Evolutionary conservation across 306 rosid genomes (phyloP).

Genomic region (barrel medic (Medicago truncatula)): MtrunA17r5.0-ANR NC_053042.1:17894501-17895000

Average conservation of each 20-base stretch:
- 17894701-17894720: too few relatives aligned
- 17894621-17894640: too few relatives aligned
- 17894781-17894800: background rate
- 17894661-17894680: too few relatives aligned
- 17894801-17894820: background rate
- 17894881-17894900: background rate
- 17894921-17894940: constrained; percentile 10
- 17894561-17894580: too few relatives aligned
- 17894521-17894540: too few relatives aligned
- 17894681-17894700: too few relatives aligned
- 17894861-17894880: background rate
- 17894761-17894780: background rate
- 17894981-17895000: constrained; percentile 1
- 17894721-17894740: background rate
- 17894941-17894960: constrained; percentile 26
- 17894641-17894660: too few relatives aligned
- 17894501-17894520: too few relatives aligned
- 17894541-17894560: too few relatives aligned
- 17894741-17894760: background rate
- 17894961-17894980: constrained; percentile 3
- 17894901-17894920: constrained; percentile 8
- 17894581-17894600: too few relatives aligned
- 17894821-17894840: background rate
- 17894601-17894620: too few relatives aligned
- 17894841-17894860: background rate